Evolutionary conservation across 371 early-diverging fungal genomes (phyloP).

Genomic region (Mucor piriformis): DNA sequence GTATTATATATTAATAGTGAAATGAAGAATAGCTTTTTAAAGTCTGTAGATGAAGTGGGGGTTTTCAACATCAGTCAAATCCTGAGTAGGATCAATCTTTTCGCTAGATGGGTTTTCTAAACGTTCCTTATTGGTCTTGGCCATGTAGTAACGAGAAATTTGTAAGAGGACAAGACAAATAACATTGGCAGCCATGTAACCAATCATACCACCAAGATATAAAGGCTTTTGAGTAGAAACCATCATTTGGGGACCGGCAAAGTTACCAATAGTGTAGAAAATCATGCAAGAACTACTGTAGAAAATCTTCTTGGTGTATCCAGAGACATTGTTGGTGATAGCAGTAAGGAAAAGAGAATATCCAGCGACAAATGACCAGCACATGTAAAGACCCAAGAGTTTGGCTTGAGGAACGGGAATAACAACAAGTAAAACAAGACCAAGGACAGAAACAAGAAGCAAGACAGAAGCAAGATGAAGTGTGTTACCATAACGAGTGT

Average conservation of each 20-base stretch:
- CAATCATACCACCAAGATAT: slow-evolving; percentile 37
- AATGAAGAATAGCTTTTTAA: background rate
- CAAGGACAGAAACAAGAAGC: slow-evolving; percentile 31
- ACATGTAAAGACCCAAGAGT: slow-evolving; percentile 37
- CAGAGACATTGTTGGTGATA: slow-evolving; percentile 34
- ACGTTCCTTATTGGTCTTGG: slow-evolving; percentile 27
- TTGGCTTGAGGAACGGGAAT: slow-evolving; percentile 42
- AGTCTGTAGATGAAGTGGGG: slow-evolving; percentile 27
- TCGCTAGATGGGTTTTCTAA: background rate
- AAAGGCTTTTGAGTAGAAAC: slow-evolving; percentile 31
- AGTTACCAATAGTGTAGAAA: slow-evolving; percentile 35
- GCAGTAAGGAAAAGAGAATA: slow-evolving; percentile 15
- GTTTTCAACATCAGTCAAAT: slow-evolving; percentile 33
- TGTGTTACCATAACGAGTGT: slow-evolving; percentile 39
- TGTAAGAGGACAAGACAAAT: slow-evolving; percentile 30
- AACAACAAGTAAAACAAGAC: slow-evolving; percentile 41
- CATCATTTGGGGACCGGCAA: slow-evolving; percentile 42
- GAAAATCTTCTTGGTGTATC: slow-evolving; percentile 48
- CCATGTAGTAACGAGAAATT: slow-evolving; percentile 19
- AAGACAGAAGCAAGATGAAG: slow-evolving; percentile 32
- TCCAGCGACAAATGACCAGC: slow-evolving; percentile 36
- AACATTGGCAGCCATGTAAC: slow-evolving; percentile 28
- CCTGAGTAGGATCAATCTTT: slow-evolving; percentile 11
- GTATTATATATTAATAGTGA: background rate
- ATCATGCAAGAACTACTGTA: slow-evolving; percentile 31